These are phyloP conservation scores for Waltergamsia citrina DNA, from an alignment of 2,329 filamentous ascomycete genomes.

Conservation along the genomic window DNA sequence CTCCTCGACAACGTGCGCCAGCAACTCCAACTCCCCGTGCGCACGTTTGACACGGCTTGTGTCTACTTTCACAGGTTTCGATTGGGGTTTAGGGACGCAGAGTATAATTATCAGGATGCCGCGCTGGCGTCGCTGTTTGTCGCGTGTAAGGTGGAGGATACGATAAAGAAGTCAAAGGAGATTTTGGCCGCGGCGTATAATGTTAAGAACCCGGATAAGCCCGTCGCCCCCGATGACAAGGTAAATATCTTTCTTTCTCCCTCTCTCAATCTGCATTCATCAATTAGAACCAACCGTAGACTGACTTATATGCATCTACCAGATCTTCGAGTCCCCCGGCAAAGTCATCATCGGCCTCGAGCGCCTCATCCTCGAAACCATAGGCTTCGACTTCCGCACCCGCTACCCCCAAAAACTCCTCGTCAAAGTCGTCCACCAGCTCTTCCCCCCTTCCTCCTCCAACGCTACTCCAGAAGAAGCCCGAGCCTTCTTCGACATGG, in stretches of 20 bases:
- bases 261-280: background rate
- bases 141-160: constrained; percentile 96
- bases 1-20: constrained; percentile 82
- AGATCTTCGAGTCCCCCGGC: constrained; percentile 73
- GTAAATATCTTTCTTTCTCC: constrained; percentile 28
- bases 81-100: constrained; percentile 71
- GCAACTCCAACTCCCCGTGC: constrained; percentile 70
- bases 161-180: constrained; percentile 90
- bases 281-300: no score
- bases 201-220: constrained; percentile 61
- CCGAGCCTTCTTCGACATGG: constrained; percentile 54
- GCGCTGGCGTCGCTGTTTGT: constrained; percentile 83
- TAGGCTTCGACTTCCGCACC: constrained; percentile 87
- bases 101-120: constrained; percentile 81
- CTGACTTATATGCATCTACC: background rate
- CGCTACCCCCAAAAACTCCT: constrained; percentile 80
- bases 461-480: constrained; percentile 11
- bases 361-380: constrained; percentile 83
- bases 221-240: constrained; percentile 70
- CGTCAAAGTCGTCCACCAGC: constrained; percentile 63
- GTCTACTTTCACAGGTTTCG: constrained; percentile 93
- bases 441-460: constrained; percentile 20
- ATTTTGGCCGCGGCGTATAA: constrained; percentile 89
- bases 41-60: constrained; percentile 85
- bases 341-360: constrained; percentile 84